phyloP scores from a whole-genome alignment of 1,284 basidiomycete genomes.

The Melampsora americana region DNA sequence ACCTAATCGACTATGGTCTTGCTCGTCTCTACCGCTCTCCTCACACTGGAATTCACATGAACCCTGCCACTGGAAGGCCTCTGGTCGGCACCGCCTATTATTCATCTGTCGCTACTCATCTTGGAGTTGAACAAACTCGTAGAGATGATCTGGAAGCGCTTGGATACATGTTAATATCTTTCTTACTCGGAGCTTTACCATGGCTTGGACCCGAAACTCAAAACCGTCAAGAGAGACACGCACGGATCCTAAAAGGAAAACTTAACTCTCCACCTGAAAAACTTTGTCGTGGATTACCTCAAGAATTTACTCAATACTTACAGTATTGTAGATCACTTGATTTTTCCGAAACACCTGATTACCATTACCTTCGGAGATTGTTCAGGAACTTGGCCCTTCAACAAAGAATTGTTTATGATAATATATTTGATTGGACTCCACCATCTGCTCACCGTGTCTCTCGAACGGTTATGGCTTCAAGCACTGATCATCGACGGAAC shows the following conservation, averaged over 20 bases:
- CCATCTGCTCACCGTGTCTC: too few species aligned
- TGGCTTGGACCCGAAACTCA: slow-evolving; percentile 24
- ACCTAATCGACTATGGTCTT: slow-evolving; percentile 55
- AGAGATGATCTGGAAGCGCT: slow-evolving; percentile 34
- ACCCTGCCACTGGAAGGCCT: slow-evolving; percentile 36
- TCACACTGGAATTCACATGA: slow-evolving; percentile 38
- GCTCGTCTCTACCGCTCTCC: slow-evolving; percentile 53
- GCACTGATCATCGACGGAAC: too few species aligned
- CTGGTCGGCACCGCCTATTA: slow-evolving; percentile 45
- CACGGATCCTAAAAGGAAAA: slow-evolving; percentile 16
- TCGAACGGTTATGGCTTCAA: too few species aligned
- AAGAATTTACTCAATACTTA: slow-evolving; percentile 31
- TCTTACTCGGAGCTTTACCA: slow-evolving; percentile 19
- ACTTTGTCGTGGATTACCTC: slow-evolving; percentile 25
- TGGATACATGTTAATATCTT: slow-evolving; percentile 35
- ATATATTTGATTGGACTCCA: slow-evolving; percentile 44
- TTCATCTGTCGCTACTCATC: slow-evolving; percentile 45
- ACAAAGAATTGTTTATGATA: slow-evolving; percentile 38
- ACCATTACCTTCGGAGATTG: slow-evolving; percentile 40
- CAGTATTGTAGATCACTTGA: slow-evolving; percentile 42
- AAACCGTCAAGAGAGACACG: slow-evolving; percentile 13
- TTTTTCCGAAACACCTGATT: slow-evolving; percentile 45
- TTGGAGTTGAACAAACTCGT: slow-evolving; percentile 39
- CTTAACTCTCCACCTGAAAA: slow-evolving; percentile 6
- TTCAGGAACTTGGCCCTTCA: slow-evolving; percentile 39